These are phyloP conservation scores for Galium porrigens DNA, from an alignment of 305 asterid genomes.

Conservation along the genomic window DNA sequence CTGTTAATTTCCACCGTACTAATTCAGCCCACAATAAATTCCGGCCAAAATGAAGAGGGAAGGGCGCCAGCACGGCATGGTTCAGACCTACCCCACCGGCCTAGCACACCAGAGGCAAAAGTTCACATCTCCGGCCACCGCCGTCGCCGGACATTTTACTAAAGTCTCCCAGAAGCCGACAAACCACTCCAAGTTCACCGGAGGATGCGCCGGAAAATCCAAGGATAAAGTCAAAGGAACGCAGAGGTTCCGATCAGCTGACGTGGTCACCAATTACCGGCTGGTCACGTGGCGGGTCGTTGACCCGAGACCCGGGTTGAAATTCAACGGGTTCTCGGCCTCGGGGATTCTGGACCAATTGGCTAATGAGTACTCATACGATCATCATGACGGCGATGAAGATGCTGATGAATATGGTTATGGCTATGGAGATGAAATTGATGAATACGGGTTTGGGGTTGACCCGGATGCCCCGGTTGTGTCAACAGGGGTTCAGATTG, in stretches of 20 bases:
- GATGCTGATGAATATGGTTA: constrained; percentile 4
- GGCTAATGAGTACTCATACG: constrained; percentile 14
- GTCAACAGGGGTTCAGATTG: constrained; percentile 11
- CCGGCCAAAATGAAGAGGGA: constrained; percentile 46
- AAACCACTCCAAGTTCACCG: constrained; percentile 72
- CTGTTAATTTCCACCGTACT: background rate
- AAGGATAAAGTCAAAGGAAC: constrained; percentile 59
- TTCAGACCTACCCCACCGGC: constrained; percentile 35
- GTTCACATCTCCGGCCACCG: constrained; percentile 26
- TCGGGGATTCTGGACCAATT: constrained; percentile 41
- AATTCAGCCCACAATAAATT: constrained; percentile 8
- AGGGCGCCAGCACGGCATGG: constrained; percentile 71
- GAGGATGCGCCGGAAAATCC: constrained; percentile 52
- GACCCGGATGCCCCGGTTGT: background rate
- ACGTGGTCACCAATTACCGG: constrained; percentile 21
- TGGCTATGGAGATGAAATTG: constrained; percentile 5
- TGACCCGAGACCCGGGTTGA: constrained; percentile 30
- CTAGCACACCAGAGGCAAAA: constrained; percentile 24
- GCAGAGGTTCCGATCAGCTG: constrained; percentile 26
- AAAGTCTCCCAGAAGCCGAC: constrained; percentile 56
- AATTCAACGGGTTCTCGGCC: constrained; percentile 47
- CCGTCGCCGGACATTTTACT: constrained; percentile 48
- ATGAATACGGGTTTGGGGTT: constrained; percentile 9
- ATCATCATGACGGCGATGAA: background rate
- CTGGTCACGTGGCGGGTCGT: constrained; percentile 47